phyloP scores from a whole-genome alignment of 352 stramenopile genomes.

The Phytophthora cryptogea region DNA sequence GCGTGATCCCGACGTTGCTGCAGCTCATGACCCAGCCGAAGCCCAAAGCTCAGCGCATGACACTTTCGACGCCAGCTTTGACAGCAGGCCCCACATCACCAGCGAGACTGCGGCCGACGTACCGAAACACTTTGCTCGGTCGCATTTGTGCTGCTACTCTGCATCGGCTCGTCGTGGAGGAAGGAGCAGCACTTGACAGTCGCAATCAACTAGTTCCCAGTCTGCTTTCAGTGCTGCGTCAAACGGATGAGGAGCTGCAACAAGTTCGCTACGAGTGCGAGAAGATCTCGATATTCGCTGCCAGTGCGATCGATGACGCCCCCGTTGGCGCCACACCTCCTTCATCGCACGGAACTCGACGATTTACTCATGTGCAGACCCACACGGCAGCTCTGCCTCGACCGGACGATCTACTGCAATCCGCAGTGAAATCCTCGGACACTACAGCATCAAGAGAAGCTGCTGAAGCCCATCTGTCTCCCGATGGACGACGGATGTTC shows the following conservation, averaged over 20 bases:
- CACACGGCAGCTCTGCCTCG: not conserved
- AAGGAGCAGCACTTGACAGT: constrained; percentile 46
- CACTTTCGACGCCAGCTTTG: constrained; percentile 3
- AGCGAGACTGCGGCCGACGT: constrained; percentile 3
- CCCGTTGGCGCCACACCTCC: constrained; percentile 1
- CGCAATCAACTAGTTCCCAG: constrained; percentile 52
- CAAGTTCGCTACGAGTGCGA: constrained; percentile 78
- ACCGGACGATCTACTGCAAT: not conserved
- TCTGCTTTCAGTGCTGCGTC: constrained; percentile 55
- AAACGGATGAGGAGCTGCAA: constrained; percentile 68
- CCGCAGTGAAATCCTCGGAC: not conserved
- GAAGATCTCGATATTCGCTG: constrained; percentile 59
- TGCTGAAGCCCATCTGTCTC: not conserved
- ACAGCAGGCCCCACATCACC: not conserved
- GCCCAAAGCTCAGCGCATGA: constrained; percentile 9
- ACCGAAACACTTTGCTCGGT: constrained; percentile 26
- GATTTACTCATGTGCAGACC: constrained; percentile 14
- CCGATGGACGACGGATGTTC: not conserved
- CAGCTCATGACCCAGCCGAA: constrained; percentile 35
- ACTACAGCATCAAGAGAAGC: not conserved
- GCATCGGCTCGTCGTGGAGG: constrained; percentile 69
- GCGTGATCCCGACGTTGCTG: constrained; percentile 59
- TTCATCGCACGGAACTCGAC: constrained; percentile 8
- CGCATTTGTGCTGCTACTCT: constrained; percentile 72
- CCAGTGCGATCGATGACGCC: constrained; percentile 6